Base-by-base conservation (phyloP, 192 early-diverging fungal species). In the Coemansia sp. region DNA sequence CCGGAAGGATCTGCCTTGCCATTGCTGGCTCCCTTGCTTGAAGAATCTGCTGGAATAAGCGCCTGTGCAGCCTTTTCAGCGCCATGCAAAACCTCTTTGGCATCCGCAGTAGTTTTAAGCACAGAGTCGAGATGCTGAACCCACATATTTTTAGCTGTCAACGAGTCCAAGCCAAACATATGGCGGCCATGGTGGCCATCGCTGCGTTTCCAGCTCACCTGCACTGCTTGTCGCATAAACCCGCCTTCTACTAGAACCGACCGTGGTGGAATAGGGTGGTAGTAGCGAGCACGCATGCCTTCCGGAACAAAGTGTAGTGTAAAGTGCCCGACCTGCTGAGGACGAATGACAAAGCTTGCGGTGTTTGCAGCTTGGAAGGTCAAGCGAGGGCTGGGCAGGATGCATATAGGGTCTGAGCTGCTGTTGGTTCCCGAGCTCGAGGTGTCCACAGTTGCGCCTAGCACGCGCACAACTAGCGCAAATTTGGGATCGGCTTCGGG, bases 101-200 rank as follows among this genome's bases (percentile, higher is more conserved):
- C 39, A 39, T 42, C 61, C 12, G 64, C 57, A 10, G 61, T 18
- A 10, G 19, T 39, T 33, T 59, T 51, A 23, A 73, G 63, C 16
- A 68, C 75, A 19, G 65, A 36, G 23, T 68, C 53, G 20, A 74
- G 57, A 20, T 42, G 46, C 41, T 59, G 63, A 12, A 66, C 61
- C 75, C 75, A 78, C 41, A 50, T 60, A 18, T 47, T 15, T 61
- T 71, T 78, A 18, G 75, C 61, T 3, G 52, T 16, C 49, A 30
- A 53, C 46, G 75, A 70, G 64, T 78, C 75, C 53, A 78, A 63
- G 53, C 75, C 75, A 53, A 78, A 78, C 75, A 78, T 60, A 61
- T 78, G 57, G 26, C 75, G 59, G 23, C 68, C 68, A 12, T 57
- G 57, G 14, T 50, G 51, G 16, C 57, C 52, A 6, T 63, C 68